phyloP scores from a whole-genome alignment of 192 early-diverging fungal genomes.

The Mortierella hygrophila region DNA sequence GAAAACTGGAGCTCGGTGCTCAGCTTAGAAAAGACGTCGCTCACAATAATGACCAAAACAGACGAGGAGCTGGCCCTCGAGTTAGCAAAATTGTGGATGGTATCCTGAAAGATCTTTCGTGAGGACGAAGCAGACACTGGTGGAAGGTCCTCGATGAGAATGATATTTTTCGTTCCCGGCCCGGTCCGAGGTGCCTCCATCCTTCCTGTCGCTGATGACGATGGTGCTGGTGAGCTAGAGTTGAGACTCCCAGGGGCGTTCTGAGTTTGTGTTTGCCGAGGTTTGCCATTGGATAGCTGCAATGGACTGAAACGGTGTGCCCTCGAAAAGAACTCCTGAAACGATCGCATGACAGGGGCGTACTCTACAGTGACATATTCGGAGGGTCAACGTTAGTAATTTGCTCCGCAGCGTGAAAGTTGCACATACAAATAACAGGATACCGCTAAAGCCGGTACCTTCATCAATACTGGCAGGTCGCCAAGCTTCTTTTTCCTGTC shows the following conservation, averaged over 20 bases:
- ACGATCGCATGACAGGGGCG: slow-evolving; percentile 60
- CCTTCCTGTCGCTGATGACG: neutral
- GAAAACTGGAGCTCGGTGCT: slow-evolving; percentile 49
- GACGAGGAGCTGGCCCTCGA: slow-evolving; percentile 22
- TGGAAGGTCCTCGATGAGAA: slow-evolving; percentile 73
- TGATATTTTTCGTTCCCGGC: slow-evolving; percentile 48
- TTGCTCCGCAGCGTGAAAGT: neutral
- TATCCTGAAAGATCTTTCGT: slow-evolving; percentile 63
- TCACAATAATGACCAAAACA: slow-evolving; percentile 49
- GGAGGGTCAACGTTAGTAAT: neutral
- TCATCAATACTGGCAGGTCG: slow-evolving; percentile 32
- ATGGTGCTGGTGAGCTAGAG: neutral
- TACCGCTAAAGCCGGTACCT: neutral
- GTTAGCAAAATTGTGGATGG: slow-evolving; percentile 61
- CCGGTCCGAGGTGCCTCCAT: neutral
- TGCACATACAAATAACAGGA: neutral
- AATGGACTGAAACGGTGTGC: slow-evolving; percentile 65
- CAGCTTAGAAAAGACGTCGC: slow-evolving; percentile 52
- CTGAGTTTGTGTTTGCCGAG: neutral
- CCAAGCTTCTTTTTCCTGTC: slow-evolving; percentile 9
- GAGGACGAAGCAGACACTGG: slow-evolving; percentile 63
- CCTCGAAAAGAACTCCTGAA: slow-evolving; percentile 66
- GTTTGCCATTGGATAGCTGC: neutral
- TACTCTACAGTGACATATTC: slow-evolving; percentile 19
- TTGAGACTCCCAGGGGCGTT: neutral